Evolutionary conservation across 495 filamentous ascomycete species (phyloP), one percentile per base, ranked within the genome.

Genomic region (Penicillium desertorum): DNA sequence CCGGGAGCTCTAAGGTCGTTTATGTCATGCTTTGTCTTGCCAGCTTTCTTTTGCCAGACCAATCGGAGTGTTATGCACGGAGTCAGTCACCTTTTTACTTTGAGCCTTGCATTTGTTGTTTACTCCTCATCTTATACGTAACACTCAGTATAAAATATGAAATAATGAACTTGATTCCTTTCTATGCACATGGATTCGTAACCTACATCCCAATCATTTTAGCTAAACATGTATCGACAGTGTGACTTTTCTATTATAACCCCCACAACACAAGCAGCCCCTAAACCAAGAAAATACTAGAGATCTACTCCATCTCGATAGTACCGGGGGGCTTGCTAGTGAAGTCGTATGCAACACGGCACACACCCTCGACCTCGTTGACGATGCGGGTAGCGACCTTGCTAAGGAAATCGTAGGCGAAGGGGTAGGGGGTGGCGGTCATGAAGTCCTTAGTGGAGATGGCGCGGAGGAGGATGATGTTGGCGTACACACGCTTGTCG

Each of bases 301-400:
- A 30, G 29, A 30, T 61, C 70, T 81, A 90, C 72, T 88, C 86
- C 77, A 90, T 79, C 74, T 90, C 88, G 63, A 89, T 90, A 5
- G 86, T 90, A 56, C 85, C 89, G 37, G 89, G 89, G 39, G 90
- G 89, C 76, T 92, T 92, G 77, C 86, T 89, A 20, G 89, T 90
- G 47, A 85, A 77, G 58, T 86, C 83, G 54, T 86, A 88, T 17
- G 81, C 58, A 36, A 89, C 85, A n/a, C 87, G 70, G 59, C 80
- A 84, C 7, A 72, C 69, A 32, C 90, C 91, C 53, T 88, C 73
- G 5, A 96, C 90, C 73, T 96, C 90, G 70, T 96, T 96, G 42
- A 89, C 82, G 51, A 96, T 96, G 48, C 88, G 75, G 4, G 78
- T 84, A 36, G 79, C 79, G n/a, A 92, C 85, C 45, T 74, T 74